Evolutionary conservation across 768 basidiomycete species (phyloP).

Genomic region (Clavulina sp.): DNA sequence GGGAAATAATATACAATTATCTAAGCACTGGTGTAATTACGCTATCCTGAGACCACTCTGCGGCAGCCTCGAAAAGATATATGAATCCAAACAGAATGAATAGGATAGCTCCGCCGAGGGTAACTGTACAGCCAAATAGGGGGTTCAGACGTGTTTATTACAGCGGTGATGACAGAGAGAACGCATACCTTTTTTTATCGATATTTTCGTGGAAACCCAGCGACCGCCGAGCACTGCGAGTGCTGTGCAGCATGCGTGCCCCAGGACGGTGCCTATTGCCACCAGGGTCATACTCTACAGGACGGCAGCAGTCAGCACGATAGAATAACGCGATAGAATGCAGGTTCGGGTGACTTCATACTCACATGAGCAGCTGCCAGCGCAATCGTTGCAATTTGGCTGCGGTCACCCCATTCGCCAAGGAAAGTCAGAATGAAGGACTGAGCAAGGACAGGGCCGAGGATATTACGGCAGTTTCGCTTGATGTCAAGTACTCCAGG

Average conservation of each 20-base stretch:
- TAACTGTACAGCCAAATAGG: constrained; percentile 32
- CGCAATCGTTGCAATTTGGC: constrained; percentile 93
- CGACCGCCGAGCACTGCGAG: constrained; percentile 88
- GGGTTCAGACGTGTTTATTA: background rate
- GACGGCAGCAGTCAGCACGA: background rate
- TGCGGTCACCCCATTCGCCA: constrained; percentile 98
- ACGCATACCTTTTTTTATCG: constrained; percentile 75
- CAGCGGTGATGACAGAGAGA: background rate
- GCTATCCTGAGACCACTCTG: no score
- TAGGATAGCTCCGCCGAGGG: constrained; percentile 59
- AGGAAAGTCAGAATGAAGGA: constrained; percentile 89
- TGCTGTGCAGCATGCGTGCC: constrained; percentile 73
- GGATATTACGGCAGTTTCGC: constrained; percentile 48
- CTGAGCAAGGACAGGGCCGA: constrained; percentile 91
- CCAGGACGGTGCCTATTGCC: constrained; percentile 73
- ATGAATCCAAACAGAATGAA: constrained; percentile 73
- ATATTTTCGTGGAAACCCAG: constrained; percentile 84
- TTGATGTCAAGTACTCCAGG: constrained; percentile 1
- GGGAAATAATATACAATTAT: no score
- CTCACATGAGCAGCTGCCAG: constrained; percentile 86
- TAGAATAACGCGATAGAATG: background rate
- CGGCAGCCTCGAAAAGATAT: constrained; percentile 54
- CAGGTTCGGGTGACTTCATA: no score
- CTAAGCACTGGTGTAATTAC: no score
- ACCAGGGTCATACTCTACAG: constrained; percentile 80